phyloP scores from a whole-genome alignment of 371 early-diverging fungal species.

The Gilbertella persicaria region DNA sequence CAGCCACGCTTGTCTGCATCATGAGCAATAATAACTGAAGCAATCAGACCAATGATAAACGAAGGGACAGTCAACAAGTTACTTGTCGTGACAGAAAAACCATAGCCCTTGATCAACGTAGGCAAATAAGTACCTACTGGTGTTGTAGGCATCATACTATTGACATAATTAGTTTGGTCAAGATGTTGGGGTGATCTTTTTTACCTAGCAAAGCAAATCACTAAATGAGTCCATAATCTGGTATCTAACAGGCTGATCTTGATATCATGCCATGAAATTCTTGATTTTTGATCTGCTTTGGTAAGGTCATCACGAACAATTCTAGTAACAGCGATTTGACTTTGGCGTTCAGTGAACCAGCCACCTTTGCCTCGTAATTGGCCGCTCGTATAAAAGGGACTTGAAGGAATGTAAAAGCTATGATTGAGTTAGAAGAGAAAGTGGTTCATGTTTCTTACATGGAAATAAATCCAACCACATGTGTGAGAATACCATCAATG shows the following conservation, averaged over 20 bases:
- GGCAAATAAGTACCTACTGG: constrained; percentile 55
- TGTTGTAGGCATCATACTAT: constrained; percentile 42
- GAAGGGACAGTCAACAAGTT: constrained; percentile 59
- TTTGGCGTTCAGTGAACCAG: constrained; percentile 41
- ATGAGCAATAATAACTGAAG: constrained; percentile 43
- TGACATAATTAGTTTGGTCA: constrained; percentile 30
- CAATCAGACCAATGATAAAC: constrained; percentile 37
- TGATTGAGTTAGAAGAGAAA: background rate
- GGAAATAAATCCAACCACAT: constrained; percentile 41
- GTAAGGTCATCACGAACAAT: constrained; percentile 53
- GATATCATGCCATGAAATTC: constrained; percentile 27
- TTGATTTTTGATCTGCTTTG: constrained; percentile 37
- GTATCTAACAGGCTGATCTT: constrained; percentile 34
- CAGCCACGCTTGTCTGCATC: constrained; percentile 46
- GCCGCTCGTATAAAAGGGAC: constrained; percentile 40
- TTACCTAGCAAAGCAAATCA: constrained; percentile 34
- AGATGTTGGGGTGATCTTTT: constrained; percentile 3
- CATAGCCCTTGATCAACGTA: constrained; percentile 49
- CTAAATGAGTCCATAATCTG: constrained; percentile 45
- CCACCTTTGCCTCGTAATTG: constrained; percentile 35
- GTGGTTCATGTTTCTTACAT: constrained; percentile 24
- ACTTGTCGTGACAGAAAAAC: constrained; percentile 50
- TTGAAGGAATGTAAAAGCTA: constrained; percentile 49
- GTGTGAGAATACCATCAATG: constrained; percentile 54
- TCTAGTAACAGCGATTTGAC: constrained; percentile 55